These are phyloP conservation scores for Phytophthora gonapodyides DNA, from an alignment of 352 stramenopile species.

Conservation along the genomic window DNA sequence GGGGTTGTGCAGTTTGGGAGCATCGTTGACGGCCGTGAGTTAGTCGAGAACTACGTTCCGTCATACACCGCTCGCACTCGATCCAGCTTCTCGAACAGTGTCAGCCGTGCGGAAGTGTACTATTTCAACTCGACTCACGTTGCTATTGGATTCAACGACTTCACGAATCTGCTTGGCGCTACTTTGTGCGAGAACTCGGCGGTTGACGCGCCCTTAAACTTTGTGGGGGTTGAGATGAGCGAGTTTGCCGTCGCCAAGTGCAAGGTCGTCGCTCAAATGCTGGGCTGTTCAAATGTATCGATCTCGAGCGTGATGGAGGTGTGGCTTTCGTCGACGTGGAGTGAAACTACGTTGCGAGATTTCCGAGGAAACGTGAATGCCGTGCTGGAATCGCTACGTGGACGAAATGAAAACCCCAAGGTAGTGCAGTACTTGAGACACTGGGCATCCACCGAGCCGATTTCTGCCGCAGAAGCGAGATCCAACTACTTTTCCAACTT, in stretches of 20 bases:
- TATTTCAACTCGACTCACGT: constrained; percentile 34
- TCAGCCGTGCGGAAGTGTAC: constrained; percentile 18
- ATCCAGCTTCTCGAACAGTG: constrained; percentile 24
- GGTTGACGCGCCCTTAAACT: constrained; percentile 10
- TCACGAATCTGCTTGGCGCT: constrained; percentile 22
- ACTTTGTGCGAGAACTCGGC: constrained; percentile 10
- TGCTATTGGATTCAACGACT: constrained; percentile 33
- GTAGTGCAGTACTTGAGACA: constrained; percentile 32
- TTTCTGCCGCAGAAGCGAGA: constrained; percentile 25
- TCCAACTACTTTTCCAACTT: constrained; percentile 27
- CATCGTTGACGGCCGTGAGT: constrained; percentile 23
- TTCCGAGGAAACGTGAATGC: constrained; percentile 19
- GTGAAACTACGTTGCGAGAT: constrained; percentile 16
- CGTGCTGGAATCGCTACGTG: constrained; percentile 10
- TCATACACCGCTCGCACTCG: constrained; percentile 14
- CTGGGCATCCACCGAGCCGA: constrained; percentile 22
- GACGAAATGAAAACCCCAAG: constrained; percentile 18
- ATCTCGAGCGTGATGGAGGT: constrained; percentile 34
- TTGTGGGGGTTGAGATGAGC: constrained; percentile 37
- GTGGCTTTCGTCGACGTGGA: constrained; percentile 38
- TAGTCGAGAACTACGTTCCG: neutral
- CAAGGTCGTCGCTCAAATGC: constrained; percentile 35
- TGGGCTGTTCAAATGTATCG: constrained; percentile 10
- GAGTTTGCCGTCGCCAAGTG: constrained; percentile 35
- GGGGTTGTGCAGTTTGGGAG: constrained; percentile 7